A percentile compares a stretch with the other conserved stretches of the same genome.
phyloP scores from a whole-genome alignment of 352 stramenopile species.

The Globisporangium splendens region DNA sequence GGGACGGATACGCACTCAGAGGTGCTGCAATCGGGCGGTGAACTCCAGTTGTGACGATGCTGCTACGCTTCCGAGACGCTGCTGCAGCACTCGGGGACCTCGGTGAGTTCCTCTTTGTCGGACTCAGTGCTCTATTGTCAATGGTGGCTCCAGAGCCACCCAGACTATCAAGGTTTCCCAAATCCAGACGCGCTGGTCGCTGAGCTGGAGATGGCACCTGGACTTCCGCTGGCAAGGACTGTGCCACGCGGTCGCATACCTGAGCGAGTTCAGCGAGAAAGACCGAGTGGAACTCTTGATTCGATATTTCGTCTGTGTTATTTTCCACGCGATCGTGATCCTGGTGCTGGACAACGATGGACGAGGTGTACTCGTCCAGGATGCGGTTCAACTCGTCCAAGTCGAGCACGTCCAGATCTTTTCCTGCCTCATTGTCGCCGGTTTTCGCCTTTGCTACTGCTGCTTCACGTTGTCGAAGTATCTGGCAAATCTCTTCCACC shows the following conservation, averaged over 20 bases:
- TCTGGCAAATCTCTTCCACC: slow-evolving; percentile 23
- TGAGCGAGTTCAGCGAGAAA: slow-evolving; percentile 31
- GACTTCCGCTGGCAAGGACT: slow-evolving; percentile 18
- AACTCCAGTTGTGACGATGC: not conserved
- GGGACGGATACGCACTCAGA: not conserved
- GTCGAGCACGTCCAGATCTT: slow-evolving; percentile 1
- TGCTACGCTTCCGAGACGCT: slow-evolving; percentile 1
- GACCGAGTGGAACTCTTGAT: slow-evolving; percentile 22
- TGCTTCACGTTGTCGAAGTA: slow-evolving; percentile 1
- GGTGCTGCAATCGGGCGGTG: not conserved
- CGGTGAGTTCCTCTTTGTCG: not conserved
- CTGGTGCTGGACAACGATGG: slow-evolving; percentile 10
- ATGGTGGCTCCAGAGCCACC: too few relatives aligned
- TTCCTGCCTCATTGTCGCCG: not conserved
- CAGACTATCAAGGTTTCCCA: not conserved
- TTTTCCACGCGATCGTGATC: not conserved
- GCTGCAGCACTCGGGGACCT: not conserved
- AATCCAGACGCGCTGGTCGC: not conserved
- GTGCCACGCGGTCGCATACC: slow-evolving; percentile 27
- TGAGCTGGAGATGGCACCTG: not conserved
- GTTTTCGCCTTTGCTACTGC: not conserved
- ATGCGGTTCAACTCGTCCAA: slow-evolving; percentile 20
- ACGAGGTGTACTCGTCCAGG: slow-evolving; percentile 26
- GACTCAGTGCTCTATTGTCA: too few relatives aligned
- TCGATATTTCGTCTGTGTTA: slow-evolving; percentile 8